These are phyloP conservation scores for Sporothrix inflata DNA, from an alignment of 2,329 filamentous ascomycete genomes.

Conservation along the genomic window DNA sequence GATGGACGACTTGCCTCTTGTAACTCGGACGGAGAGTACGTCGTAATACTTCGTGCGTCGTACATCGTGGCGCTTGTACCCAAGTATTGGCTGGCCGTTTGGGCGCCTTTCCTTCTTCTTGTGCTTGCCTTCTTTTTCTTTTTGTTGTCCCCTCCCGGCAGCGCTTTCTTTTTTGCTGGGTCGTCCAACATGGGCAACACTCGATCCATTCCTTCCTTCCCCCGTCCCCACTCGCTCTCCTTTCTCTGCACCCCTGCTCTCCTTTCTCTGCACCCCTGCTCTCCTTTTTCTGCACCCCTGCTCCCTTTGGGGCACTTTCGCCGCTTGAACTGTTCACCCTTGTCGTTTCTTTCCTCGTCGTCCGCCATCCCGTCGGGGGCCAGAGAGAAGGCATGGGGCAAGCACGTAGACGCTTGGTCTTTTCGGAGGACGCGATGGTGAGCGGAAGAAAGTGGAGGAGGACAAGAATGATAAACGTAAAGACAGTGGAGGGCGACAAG, in stretches of 20 bases:
- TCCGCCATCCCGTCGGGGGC: background rate
- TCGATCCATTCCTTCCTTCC: background rate
- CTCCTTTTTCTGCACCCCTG: background rate
- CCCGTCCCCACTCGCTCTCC: background rate
- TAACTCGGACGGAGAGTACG: background rate
- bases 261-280: background rate
- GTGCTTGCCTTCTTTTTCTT: background rate
- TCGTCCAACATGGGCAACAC: background rate
- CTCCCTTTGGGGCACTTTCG: background rate
- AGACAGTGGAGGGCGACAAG: background rate
- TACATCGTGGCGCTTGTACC: background rate
- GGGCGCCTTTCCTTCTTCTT: background rate
- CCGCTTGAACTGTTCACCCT: background rate
- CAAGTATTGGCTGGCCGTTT: background rate
- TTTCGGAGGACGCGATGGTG: conserved; percentile 1
- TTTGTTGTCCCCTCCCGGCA: background rate
- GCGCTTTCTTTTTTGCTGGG: background rate
- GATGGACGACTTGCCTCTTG: background rate
- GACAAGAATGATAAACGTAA: background rate
- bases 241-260: background rate
- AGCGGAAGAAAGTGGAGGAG: background rate
- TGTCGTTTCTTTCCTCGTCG: background rate
- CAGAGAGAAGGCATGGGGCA: no score
- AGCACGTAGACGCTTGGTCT: no score
- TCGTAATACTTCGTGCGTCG: background rate